Conservation (phyloP, 2,329 filamentous ascomycete species). For the Penicillium sp. region DNA sequence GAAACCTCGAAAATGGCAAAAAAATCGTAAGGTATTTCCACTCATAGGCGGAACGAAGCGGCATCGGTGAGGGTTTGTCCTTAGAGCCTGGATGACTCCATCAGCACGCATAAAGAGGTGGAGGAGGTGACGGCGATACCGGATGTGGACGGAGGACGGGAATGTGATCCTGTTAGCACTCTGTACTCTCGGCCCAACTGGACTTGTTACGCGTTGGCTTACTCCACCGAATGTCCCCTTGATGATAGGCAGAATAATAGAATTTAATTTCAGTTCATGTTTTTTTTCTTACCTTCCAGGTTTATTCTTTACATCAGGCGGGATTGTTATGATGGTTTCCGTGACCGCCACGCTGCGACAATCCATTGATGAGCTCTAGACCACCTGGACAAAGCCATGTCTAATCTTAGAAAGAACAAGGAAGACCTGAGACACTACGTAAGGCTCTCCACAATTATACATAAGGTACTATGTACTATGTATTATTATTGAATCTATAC, state of each 20-base stretch:
- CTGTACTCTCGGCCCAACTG: not conserved
- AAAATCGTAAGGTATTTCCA: not conserved
- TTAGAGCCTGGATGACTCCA: not conserved
- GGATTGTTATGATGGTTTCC: not conserved
- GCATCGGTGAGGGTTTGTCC: not conserved
- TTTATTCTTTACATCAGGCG: not conserved
- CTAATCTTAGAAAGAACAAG: constrained; percentile 4
- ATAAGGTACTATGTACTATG: not conserved
- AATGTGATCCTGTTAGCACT: not conserved
- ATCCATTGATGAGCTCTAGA: constrained; percentile 1
- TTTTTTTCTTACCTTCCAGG: not conserved
- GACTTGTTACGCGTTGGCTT: not conserved
- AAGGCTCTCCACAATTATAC: constrained; percentile 5
- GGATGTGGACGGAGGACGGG: not conserved
- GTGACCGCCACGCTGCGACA: not conserved
- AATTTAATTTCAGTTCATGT: not conserved
- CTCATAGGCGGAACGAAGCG: constrained; percentile 11
- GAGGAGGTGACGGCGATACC: not conserved
- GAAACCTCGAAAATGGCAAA: not conserved
- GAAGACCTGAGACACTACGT: constrained; percentile 13
- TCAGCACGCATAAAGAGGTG: not conserved
- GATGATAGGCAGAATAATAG: not conserved
- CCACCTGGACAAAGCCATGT: not conserved
- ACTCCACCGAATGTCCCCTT: not conserved
- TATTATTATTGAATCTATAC: not conserved